phyloP scores from a whole-genome alignment of 805 yeast species.

The Lipomyces orientalis region DNA sequence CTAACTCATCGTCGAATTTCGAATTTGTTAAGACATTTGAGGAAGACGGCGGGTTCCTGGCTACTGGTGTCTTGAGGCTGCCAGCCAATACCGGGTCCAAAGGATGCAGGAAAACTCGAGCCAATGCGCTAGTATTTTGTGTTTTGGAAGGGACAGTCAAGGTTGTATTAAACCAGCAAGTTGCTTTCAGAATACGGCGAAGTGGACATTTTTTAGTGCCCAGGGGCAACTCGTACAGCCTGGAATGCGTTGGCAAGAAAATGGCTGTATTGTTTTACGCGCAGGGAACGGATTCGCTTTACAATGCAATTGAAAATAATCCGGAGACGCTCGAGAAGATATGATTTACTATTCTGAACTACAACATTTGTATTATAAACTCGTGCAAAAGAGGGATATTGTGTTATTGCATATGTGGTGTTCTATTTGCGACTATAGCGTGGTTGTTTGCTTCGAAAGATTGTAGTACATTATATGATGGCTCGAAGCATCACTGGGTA shows the following conservation, averaged over 20 bases:
- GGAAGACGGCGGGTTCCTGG: slow-evolving; percentile 53
- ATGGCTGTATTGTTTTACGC: slow-evolving; percentile 73
- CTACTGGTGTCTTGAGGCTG: slow-evolving; percentile 72
- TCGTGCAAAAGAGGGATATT: not conserved
- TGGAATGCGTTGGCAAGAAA: slow-evolving; percentile 56
- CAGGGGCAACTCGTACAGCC: slow-evolving; percentile 51
- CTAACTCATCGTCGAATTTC: slow-evolving; percentile 13
- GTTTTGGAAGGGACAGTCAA: slow-evolving; percentile 73
- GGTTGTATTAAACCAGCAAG: slow-evolving; percentile 62
- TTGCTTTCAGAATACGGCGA: slow-evolving; percentile 60
- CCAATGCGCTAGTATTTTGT: slow-evolving; percentile 73
- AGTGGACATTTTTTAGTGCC: slow-evolving; percentile 88
- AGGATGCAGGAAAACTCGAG: slow-evolving; percentile 63
- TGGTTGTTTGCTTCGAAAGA: not conserved
- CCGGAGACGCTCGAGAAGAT: not conserved
- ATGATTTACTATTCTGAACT: not conserved
- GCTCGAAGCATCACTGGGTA: not conserved
- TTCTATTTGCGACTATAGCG: not conserved
- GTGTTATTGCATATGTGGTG: not conserved
- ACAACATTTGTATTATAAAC: not conserved
- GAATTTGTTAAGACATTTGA: slow-evolving; percentile 35
- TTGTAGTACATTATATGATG: not conserved
- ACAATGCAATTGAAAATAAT: slow-evolving; percentile 16
- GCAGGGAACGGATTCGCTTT: slow-evolving; percentile 55
- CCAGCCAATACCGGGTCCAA: slow-evolving; percentile 64